Base-by-base conservation (phyloP, 2,329 filamentous ascomycete species). In the Cercospora janseana region DNA sequence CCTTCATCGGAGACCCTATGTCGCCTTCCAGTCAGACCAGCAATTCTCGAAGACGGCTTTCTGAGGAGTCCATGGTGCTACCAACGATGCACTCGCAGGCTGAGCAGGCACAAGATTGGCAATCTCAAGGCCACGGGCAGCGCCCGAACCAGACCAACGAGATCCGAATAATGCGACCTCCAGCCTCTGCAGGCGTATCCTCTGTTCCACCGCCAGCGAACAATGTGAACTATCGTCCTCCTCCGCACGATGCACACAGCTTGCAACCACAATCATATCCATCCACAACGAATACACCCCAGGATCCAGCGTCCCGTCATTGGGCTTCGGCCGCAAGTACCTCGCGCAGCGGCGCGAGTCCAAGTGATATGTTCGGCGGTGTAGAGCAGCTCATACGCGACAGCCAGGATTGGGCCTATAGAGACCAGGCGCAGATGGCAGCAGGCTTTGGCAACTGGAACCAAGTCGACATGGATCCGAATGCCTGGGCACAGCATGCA, bases 401-500 rank as follows among this genome's bases (percentile, higher is more conserved):
- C 42, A 80, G 78, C 40, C 80, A 84, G 53, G 79, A 85, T 58
- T 83, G 79, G 80, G 60, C 58, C 74, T 73, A 82, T 46, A 71
- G 76, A 27, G 83, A 87, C 60, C 81, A 86, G 59, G 76, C 73
- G 13, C 77, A 79, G 42, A 68, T 86, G 3, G 81, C 79, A 0
- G 66, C 78, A 3, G 82, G 82, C 1, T 80, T 86, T 55, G 82
- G 79, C 20, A 83, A 82, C 47, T 86, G 82, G 82, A 71, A 71
- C 46, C 29, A 49, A 16, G 16, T 57, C 7, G 57, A 58, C 16
- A 37, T 58, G n/a, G 61, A 63, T 32, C 35, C 56, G 2, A 35
- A 49, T 10, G 48, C 51, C 1, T 60, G 59, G 57, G 41, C 23
- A 10, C 32, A 53, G 2, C 46, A 21, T 16, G n/a, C 48, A 13